Conservation (phyloP, 495 filamentous ascomycete genomes). For the Aspergillus leporis region DNA sequence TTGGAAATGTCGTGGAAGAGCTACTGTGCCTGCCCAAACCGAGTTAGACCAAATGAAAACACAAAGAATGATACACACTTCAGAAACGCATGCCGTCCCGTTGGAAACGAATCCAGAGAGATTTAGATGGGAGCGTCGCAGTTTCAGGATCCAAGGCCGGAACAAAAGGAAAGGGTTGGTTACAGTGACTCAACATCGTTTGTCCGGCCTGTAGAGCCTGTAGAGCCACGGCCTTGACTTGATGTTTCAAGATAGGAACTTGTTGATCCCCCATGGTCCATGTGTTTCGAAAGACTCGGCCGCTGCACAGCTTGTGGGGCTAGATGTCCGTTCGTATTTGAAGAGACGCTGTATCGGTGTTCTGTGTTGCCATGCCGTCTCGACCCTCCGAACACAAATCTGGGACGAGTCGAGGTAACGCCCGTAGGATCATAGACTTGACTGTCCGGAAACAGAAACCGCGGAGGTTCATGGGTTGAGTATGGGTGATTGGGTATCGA, state of each 20-base stretch:
- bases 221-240: conserved; percentile 29
- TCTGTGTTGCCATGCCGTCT: conserved; percentile 23
- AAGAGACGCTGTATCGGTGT: conserved; percentile 27
- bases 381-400: conserved; percentile 21
- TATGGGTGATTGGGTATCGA: conserved; percentile 11
- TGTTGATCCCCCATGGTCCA: conserved; percentile 22
- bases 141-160: not conserved
- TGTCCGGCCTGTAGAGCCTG: conserved; percentile 27
- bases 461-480: conserved; percentile 19
- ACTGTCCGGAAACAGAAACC: conserved; percentile 22
- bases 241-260: conserved; percentile 28
- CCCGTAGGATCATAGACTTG: conserved; percentile 25
- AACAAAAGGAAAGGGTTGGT: conserved; percentile 27
- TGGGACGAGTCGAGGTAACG: conserved; percentile 14
- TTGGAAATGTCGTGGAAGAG: conserved; percentile 33
- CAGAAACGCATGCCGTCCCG: not conserved
- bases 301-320: conserved; percentile 25
- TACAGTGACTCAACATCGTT: conserved; percentile 46
- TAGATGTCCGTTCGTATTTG: conserved; percentile 22
- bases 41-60: conserved; percentile 11
- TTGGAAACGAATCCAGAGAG: not conserved
- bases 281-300: conserved; percentile 17
- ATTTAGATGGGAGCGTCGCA: not conserved
- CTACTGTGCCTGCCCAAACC: conserved; percentile 28
- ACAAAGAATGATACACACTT: not conserved